Evolutionary conservation across 2,329 filamentous ascomycete species (phyloP), one percentile per base, ranked within the genome.

Genomic region (Tothia fuscella): DNA sequence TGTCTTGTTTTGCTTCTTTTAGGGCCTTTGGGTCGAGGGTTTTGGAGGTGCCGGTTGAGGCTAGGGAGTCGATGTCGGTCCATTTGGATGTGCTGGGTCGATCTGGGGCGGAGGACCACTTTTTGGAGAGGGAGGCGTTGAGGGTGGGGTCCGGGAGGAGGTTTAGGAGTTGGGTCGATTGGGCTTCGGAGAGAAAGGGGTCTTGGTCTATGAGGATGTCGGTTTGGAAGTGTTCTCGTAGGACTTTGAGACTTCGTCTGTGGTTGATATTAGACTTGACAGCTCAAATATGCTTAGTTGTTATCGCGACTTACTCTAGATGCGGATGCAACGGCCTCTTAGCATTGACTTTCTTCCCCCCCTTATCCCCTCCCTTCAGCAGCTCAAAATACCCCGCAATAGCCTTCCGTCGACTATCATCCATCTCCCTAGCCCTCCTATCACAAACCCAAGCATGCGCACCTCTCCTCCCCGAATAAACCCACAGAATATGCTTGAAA

Each of bases 371-470:
- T 44, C 91, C 91, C 49, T 78, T 82, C n/a, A 96, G 68, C 2
- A 96, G 72, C 54, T 95, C 88, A 12, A 98, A 71, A 56, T 96
- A 98, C 17, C 83, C 80, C 0, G 86, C 86, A 47, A 98, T 80
- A 0, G 88, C 83, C 50, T 78, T 78, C 42, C 91, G 76, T 62
- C 84, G 87, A 51, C 82, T 75, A 53, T 98, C 91, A 49, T 93
- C 82, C 67, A 98, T 75, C 25, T 71, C 71, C 44, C 91, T 76
- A 1, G 88, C 91, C 44, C 80, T 79, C 56, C 82, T 84, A 59
- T 98, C 91, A 57, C 89, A 96, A 9, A 98, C 83, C 91, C 91
- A 98, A 5, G 91, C 91, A 77, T 98, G 91, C 22, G 84, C 88
- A 66, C 91, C 91, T 72, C 91, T 78, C 61, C 91, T 82, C 51